These are phyloP conservation scores for Tetrapisispora namnaoensis DNA, from an alignment of 805 yeast species.

Conservation along the genomic window DNA sequence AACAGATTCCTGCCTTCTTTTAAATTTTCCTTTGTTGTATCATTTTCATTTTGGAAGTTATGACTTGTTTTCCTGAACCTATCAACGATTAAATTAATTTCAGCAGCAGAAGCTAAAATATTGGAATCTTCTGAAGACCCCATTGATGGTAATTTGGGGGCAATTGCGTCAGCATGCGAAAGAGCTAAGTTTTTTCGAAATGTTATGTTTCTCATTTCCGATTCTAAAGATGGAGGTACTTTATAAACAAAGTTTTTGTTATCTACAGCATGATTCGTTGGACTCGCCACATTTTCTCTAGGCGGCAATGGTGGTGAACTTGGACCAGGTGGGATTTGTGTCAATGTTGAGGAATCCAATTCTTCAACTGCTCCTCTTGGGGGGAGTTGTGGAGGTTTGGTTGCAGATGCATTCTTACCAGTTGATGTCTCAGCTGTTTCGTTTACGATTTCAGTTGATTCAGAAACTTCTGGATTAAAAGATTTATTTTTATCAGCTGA, in stretches of 20 bases:
- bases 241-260: slow-evolving; percentile 8
- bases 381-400: background rate
- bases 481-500: no score
- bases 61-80: slow-evolving; percentile 48
- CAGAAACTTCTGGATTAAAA: no score
- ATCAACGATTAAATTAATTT: slow-evolving; percentile 50
- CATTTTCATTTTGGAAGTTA: slow-evolving; percentile 41
- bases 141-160: slow-evolving; percentile 10
- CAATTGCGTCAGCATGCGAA: slow-evolving; percentile 9
- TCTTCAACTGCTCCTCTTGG: background rate
- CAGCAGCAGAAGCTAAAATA: slow-evolving; percentile 26
- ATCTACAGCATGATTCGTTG: background rate
- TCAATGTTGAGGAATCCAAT: background rate
- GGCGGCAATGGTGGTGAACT: background rate
- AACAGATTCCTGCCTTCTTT: slow-evolving; percentile 38
- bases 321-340: slow-evolving; percentile 29
- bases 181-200: slow-evolving; percentile 19
- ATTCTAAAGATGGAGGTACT: slow-evolving; percentile 26
- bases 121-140: slow-evolving; percentile 7
- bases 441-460: no score
- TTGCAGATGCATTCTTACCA: no score
- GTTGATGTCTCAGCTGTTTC: no score
- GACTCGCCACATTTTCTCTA: background rate
- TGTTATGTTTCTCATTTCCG: slow-evolving; percentile 21
- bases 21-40: slow-evolving; percentile 43